Base-by-base conservation (phyloP, 495 filamentous ascomycete species). In the Penicillium nucicola region DNA sequence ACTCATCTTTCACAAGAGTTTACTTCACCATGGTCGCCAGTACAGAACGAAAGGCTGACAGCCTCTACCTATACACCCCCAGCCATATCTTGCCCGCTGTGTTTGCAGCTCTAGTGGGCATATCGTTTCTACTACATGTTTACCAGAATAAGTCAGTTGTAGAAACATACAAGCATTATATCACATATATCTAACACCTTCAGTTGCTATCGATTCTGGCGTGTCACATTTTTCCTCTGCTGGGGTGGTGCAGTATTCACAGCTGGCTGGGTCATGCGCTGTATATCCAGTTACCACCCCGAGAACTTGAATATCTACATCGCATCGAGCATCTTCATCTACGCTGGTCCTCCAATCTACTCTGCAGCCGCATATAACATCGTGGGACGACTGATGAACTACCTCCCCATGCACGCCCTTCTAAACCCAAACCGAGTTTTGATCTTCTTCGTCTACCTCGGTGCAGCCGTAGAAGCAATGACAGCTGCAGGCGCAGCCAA, bases 291-390 rank as follows among this genome's bases (percentile, higher is more conserved):
- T 57, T 64, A 68, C 42, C 50, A 76, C 20, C 55, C 60, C 11
- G 19, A 25, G 0, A 66, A 76, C 17, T 25, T 62, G 3, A 59
- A 63, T 9, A 68, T 79, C 7, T 85, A 78, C 48, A 72, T 82
- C 41, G 70, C 74, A 37, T 77, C 81, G 55, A 66, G 69, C 1
- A 41, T 79, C 32, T 72, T 80, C 46, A 71, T 82, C 28, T 76
- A 81, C 30, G 57, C 79, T 2, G 76, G 74, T 1, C 80, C 78
- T 9, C 79, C 77, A 1, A 58, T 82, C 15, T 79, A 76, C 57
- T 80, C 81, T 0, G 81, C 81, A 8, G 74, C 80, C 0, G 77
- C 80, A 12, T 83, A 83, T 60, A 84, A 82, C 62, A 64, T 78
- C 18, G 70, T 84, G 28, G 81, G 75, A 0, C 72, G 80, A 4